A percentile compares a stretch with the other conserved stretches of the same genome.
phyloP scores from a whole-genome alignment of 1,139 yeast genomes.

The Spathaspora sp. region DNA sequence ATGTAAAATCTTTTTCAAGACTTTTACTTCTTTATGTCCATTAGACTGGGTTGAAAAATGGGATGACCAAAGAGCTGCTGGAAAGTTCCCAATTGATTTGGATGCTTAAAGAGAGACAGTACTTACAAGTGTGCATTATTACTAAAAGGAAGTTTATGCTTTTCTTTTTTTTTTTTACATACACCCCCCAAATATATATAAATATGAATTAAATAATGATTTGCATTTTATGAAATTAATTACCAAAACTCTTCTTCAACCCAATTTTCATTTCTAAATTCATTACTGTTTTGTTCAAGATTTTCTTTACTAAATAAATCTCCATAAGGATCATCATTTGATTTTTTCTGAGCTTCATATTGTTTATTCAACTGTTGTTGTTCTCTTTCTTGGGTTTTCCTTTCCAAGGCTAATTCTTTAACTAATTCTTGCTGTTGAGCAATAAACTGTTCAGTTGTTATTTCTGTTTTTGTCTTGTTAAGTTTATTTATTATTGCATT shows the following conservation, averaged over 20 bases:
- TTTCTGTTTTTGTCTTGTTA: slow-evolving; percentile 59
- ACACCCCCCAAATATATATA: slow-evolving; percentile 1
- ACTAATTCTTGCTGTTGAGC: slow-evolving; percentile 41
- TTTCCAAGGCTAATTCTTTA: slow-evolving; percentile 34
- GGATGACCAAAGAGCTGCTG: slow-evolving; percentile 88
- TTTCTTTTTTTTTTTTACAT: background rate
- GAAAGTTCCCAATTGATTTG: slow-evolving; percentile 46
- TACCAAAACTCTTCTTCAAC: slow-evolving; percentile 67
- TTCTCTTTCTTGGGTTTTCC: slow-evolving; percentile 33
- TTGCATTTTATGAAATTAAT: background rate
- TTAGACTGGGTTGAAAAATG: slow-evolving; percentile 89
- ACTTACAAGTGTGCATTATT: background rate
- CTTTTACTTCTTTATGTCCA: slow-evolving; percentile 91
- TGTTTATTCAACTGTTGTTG: slow-evolving; percentile 22
- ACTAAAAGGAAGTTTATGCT: background rate
- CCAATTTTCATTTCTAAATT: slow-evolving; percentile 57
- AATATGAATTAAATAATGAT: background rate
- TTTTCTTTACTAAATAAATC: slow-evolving; percentile 55
- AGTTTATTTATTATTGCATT: slow-evolving; percentile 65
- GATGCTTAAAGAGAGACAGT: slow-evolving; percentile 18
- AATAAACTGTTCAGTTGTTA: slow-evolving; percentile 50
- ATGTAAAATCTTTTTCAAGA: slow-evolving; percentile 90
- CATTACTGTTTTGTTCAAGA: slow-evolving; percentile 49
- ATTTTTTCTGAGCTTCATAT: slow-evolving; percentile 26
- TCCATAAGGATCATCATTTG: slow-evolving; percentile 52